Percentiles rank a stretch among this genome's conserved stretches.
phyloP scores from a whole-genome alignment of 1,139 yeast species.

The Blastobotrys illinoisensis region DNA sequence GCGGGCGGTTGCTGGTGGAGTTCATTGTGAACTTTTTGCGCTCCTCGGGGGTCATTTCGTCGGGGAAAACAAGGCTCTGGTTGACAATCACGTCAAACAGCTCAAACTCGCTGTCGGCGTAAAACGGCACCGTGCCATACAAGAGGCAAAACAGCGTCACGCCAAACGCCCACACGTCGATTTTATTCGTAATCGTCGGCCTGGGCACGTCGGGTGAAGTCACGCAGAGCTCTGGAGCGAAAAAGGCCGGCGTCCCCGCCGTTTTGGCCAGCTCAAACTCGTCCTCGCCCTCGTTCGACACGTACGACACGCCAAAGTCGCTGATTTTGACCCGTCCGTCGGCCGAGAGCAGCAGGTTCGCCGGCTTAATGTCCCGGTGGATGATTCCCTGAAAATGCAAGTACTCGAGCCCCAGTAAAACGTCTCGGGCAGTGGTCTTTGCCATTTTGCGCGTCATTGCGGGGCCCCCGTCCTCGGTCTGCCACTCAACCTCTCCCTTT shows the following conservation, averaged over 20 bases:
- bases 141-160: conserved; percentile 84
- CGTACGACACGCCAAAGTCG: conserved; percentile 95
- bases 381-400: conserved; percentile 90
- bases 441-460: conserved; percentile 23
- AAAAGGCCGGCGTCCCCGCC: conserved; percentile 86
- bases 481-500: conserved; percentile 90
- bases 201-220: conserved; percentile 37
- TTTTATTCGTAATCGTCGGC: conserved; percentile 60
- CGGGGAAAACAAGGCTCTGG: conserved; percentile 59
- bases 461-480: conserved; percentile 38
- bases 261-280: conserved; percentile 85
- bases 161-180: conserved; percentile 96
- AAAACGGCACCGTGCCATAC: conserved; percentile 86
- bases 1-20: neutral
- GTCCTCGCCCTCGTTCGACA: conserved; percentile 50
- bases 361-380: conserved; percentile 96
- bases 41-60: conserved; percentile 22
- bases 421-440: conserved; percentile 57
- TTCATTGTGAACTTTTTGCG: conserved; percentile 2
- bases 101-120: conserved; percentile 83
- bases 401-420: conserved; percentile 84
- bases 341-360: conserved; percentile 71
- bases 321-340: conserved; percentile 82
- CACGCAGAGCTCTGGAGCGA: conserved; percentile 71
- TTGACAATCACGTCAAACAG: conserved; percentile 78